Evolutionary conservation across 1,284 basidiomycete species (phyloP).

Genomic region (Flammula alnicola): DNA sequence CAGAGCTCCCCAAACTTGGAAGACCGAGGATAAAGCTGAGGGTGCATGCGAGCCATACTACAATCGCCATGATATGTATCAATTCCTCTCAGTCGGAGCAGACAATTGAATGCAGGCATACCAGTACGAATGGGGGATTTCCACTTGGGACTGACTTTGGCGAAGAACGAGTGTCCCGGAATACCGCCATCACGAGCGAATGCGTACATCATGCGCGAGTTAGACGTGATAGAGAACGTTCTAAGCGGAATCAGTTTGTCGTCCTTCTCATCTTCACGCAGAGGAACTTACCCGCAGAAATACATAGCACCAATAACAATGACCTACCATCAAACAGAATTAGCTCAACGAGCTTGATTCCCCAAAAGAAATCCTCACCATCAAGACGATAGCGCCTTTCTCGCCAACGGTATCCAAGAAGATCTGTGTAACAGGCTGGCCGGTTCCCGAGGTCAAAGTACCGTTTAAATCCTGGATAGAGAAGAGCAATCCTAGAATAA

Average conservation of each 20-base stretch:
- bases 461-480: constrained; percentile 71
- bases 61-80: constrained; percentile 27
- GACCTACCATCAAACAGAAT: constrained; percentile 39
- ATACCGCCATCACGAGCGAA: constrained; percentile 75
- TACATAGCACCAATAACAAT: constrained; percentile 75
- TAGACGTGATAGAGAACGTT: constrained; percentile 76
- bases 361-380: constrained; percentile 44
- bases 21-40: constrained; percentile 77
- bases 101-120: constrained; percentile 28
- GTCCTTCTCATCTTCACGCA: neutral
- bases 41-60: constrained; percentile 79
- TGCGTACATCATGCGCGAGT: constrained; percentile 82
- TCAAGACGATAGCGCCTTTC: constrained; percentile 71
- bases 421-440: constrained; percentile 77
- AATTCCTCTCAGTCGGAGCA: neutral
- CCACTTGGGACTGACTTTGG: constrained; percentile 60
- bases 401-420: constrained; percentile 76
- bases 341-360: neutral
- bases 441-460: constrained; percentile 57
- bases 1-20: constrained; percentile 70
- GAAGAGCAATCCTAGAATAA: constrained; percentile 72
- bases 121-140: constrained; percentile 72
- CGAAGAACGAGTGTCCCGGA: constrained; percentile 69
- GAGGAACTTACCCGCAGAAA: constrained; percentile 58
- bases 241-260: constrained; percentile 29